Base-by-base conservation (phyloP, 768 basidiomycete genomes). In the Mrakia hoshinonis region DNA sequence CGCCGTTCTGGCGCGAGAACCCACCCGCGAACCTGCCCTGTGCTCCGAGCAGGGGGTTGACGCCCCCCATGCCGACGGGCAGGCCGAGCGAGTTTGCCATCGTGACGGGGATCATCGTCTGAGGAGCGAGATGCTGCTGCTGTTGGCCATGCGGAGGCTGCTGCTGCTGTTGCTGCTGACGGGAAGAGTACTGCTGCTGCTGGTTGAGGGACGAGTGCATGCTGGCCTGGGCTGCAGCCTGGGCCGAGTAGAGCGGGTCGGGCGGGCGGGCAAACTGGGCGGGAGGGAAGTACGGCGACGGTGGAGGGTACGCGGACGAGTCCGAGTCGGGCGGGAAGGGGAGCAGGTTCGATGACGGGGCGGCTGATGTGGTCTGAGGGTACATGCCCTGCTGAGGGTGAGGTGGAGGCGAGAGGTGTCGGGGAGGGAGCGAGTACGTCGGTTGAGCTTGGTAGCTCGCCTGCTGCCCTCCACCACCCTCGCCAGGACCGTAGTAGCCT, bases 261-360 rank as follows among this genome's bases (percentile, higher is more conserved):
- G 78, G 77, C 7, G 77, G 67, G 73, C 78, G 77, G 39, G 75
- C 76, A 66, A 78, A 77, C 67, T 78, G 77, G 31, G 77, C 75
- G 20, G 77, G 77, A 24, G 78, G 78, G 10, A 76, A 70, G 67
- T 79, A 79, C 13, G 73, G 74, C 1, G 77, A 76, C 18, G 74
- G 71, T 26, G 75, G 75, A 61, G 77, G 76, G 26, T 75, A 76
- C 4, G 75, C 74, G 6, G 75, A 76, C 31, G 75, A 74, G 24
- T 76, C 74, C 2, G 72, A 68, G 3, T 60, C 65, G 4, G 71
- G 55, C 31, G 65, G 61, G 24, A 61, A 72, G 34, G 76, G 77
- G 22, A 77, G 70, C 66, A 75, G 76, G 6, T 73, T 58, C 31
- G 62, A n/a, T 20, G 73, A 38, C 22, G 52, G 49, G 43, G 31